Conservation (phyloP, 192 early-diverging fungal species). For the Coemansia sp. region DNA sequence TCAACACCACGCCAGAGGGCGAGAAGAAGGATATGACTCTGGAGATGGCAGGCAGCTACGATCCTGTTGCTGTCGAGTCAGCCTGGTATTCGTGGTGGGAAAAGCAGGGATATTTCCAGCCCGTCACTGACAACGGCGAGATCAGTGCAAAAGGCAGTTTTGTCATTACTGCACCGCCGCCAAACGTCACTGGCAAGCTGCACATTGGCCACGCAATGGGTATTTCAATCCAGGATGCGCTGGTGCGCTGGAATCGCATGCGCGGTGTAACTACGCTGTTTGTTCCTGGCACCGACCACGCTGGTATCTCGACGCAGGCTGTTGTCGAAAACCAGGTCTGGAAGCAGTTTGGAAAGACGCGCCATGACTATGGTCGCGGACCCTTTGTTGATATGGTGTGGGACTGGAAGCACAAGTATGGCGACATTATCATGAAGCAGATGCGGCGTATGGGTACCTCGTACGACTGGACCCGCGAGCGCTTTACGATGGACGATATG, state of each 20-base stretch:
- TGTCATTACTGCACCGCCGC: conserved; percentile 94
- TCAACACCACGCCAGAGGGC: conserved; percentile 81
- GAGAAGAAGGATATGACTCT: conserved; percentile 79
- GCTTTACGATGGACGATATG: conserved; percentile 91
- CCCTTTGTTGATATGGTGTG: conserved; percentile 84
- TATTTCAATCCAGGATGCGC: conserved; percentile 89
- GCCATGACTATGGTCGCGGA: conserved; percentile 93
- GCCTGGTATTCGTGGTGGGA: conserved; percentile 99
- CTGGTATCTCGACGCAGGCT: conserved; percentile 94
- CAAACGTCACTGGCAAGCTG: conserved; percentile 97
- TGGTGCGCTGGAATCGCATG: conserved; percentile 98
- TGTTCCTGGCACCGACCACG: conserved; percentile 95
- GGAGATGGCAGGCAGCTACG: conserved; percentile 79
- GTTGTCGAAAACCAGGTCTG: conserved; percentile 96
- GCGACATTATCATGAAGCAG: conserved; percentile 81
- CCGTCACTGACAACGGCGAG: conserved; percentile 61
- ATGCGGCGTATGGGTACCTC: conserved; percentile 87
- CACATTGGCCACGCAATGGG: conserved; percentile 95
- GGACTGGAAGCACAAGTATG: conserved; percentile 94
- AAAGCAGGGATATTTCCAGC: conserved; percentile 87
- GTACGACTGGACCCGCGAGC: conserved; percentile 88
- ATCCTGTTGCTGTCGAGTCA: conserved; percentile 87
- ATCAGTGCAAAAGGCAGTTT: conserved; percentile 75
- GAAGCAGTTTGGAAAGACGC: conserved; percentile 78
- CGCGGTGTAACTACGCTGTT: conserved; percentile 91